Base-by-base conservation (phyloP, 2,329 filamentous ascomycete species). In the Talaromyces sp. region DNA sequence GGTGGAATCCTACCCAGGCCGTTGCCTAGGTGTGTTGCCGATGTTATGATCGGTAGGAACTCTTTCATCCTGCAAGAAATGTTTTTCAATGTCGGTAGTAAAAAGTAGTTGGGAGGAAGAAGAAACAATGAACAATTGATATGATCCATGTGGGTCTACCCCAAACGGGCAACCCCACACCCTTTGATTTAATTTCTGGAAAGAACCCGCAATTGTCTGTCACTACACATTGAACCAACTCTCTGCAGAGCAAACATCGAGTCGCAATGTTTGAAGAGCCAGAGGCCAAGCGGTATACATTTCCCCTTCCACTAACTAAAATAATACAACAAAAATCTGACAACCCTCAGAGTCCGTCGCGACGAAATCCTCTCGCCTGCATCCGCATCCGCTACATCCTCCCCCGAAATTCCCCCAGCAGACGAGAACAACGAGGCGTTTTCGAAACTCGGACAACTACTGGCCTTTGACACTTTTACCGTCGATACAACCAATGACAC, bases 241-340 rank as follows among this genome's bases (percentile, higher is more conserved):
- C n/a, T 21, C 43, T 24, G 21, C n/a, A 24, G 43, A 21, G 14
- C 43, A 21, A 24, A 46, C 43, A 24, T 24, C 9, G 43, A 46
- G 11, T 24, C 43, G 11, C 19, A 41, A 75, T 75, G 74, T 75
- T 76, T 56, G 72, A 73, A 48, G 61, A 74, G 43, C 71, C 73
- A 43, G 63, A 70, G 54, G 72, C 73, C 17, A 75, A 74, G 65
- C 69, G 72, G 74, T 76, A 66, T 52, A 66, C 61, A 5, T 14
- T 3, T n/a, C 8, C 24, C 27, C 10, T 29, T 43, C 2, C n/a
- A 29, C 43, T 46, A 41, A 11, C 32, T 27, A 46, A 52, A 59
- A 32, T 6, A 38, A 38, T 2, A 27, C n/a, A 56, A 12, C 17
- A 46, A n/a, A 43, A 26, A 46, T 26, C 29, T 51, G n/a, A 21